These are phyloP conservation scores for Debaryomycetaceae sp. DNA, from an alignment of 1,139 yeast species.

Conservation along the genomic window DNA sequence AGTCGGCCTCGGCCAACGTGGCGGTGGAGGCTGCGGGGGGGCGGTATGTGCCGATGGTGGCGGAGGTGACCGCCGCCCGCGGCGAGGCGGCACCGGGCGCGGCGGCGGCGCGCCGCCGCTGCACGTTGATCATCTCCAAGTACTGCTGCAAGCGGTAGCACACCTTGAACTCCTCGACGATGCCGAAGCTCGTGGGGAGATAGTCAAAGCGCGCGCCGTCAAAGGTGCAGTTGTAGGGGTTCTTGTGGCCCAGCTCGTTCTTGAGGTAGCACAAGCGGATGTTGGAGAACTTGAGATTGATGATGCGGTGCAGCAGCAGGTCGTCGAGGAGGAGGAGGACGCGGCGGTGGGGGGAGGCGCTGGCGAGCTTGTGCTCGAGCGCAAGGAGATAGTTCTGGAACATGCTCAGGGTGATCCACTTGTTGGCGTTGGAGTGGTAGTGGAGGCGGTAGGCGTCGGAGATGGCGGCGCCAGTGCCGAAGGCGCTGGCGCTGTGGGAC, in stretches of 20 bases:
- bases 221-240: constrained; percentile 23
- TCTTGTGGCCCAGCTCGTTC: constrained; percentile 37
- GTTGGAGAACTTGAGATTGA: constrained; percentile 51
- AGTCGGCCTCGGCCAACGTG: constrained; percentile 34
- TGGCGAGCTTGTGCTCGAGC: constrained; percentile 50
- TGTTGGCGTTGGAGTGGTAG: constrained; percentile 57
- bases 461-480: constrained; percentile 22
- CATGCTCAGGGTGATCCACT: constrained; percentile 64
- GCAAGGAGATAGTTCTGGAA: constrained; percentile 60
- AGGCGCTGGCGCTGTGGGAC: not conserved
- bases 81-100: not conserved
- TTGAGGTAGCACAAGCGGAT: constrained; percentile 44
- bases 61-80: not conserved
- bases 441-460: constrained; percentile 49
- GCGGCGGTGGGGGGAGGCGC: constrained; percentile 38
- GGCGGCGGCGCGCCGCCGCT: constrained; percentile 19
- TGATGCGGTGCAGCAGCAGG: constrained; percentile 58
- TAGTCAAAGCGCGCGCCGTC: constrained; percentile 41
- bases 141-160: constrained; percentile 59
- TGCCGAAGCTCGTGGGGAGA: constrained; percentile 63
- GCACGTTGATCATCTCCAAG: constrained; percentile 44
- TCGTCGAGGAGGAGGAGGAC: constrained; percentile 57
- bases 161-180: constrained; percentile 57
- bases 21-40: constrained; percentile 24
- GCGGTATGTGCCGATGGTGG: constrained; percentile 31